phyloP scores from a whole-genome alignment of 78 protist genomes.

The Dictyostelium intermedium region DNA sequence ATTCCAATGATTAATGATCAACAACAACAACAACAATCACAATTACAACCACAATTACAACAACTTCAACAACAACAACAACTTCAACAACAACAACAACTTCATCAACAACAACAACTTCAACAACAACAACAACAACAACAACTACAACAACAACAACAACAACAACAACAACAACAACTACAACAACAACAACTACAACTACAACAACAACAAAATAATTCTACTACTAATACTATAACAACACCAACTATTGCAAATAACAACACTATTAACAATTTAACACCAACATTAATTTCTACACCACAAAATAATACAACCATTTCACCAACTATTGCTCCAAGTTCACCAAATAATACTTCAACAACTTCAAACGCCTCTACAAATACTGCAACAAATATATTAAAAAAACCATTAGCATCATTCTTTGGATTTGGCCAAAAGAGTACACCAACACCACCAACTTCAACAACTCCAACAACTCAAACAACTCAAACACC shows the following conservation, averaged over 20 bases:
- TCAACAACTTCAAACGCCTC: no score
- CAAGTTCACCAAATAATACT: background rate
- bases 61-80: background rate
- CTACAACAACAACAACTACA: background rate
- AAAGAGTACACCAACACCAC: conserved; percentile 1
- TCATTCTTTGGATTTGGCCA: conserved; percentile 72
- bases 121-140: no score
- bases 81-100: background rate
- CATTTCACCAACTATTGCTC: no score
- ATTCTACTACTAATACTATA: background rate
- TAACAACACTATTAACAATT: background rate
- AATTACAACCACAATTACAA: background rate
- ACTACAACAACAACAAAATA: background rate
- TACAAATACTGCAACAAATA: background rate
- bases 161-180: background rate
- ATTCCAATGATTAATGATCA: conserved; percentile 10
- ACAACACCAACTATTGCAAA: background rate
- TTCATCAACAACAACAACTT: background rate
- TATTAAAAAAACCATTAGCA: conserved; percentile 17
- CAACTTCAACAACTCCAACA: background rate
- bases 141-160: background rate
- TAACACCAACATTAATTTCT: background rate
- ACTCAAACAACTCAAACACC: background rate
- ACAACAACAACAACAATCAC: background rate
- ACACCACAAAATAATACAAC: background rate